Base-by-base conservation (phyloP, 768 basidiomycete genomes). In the Tricholoma flavovirens region DNA sequence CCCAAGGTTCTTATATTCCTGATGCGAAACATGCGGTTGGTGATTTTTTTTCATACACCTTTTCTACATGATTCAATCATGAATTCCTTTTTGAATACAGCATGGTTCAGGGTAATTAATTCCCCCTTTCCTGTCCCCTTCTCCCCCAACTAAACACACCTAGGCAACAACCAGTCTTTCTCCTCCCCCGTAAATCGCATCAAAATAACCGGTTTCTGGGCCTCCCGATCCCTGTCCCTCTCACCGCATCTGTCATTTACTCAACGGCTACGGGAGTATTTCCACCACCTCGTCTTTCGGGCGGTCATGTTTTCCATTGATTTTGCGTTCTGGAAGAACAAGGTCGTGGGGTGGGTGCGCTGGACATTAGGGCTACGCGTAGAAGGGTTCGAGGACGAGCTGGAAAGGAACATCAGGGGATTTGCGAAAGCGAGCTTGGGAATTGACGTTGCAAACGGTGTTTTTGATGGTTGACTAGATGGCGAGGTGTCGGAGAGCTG, bases 131-230 rank as follows among this genome's bases (percentile, higher is more conserved):
- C 32, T 26, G 53, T 15, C 42, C 14, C 38, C 67, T 72, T 59
- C 69, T 69, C 51, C 54, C 69, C 64, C 69, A 68, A 55, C 30
- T 8, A 43, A 19, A 30, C 33, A 38, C 17, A 30, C 43, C 15
- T 46, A 86, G 79, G 87, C 15, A 92, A 92, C 69, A 93, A 93
- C 62, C 89, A 93, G 68, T 73, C 80, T 2, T 82, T 95, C 35
- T 88, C 90, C 12, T 89, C 89, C 2, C 93, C 93, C 0, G 88
- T 93, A 0, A 94, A 95, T 65, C 83, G 93, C 17, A 86, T 97
- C 72, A 93, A 92, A 69, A 88, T 95, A 53, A 91, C 88, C 0
- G 93, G 89, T 0, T 82, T 81, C 66, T 91, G 84, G 82, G 93
- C 91, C 24, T 86, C 90, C 4, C 76, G 78, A 21, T 86, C 88